Conservation (phyloP, 257 asterid species). For the Plantago elongata region DNA sequence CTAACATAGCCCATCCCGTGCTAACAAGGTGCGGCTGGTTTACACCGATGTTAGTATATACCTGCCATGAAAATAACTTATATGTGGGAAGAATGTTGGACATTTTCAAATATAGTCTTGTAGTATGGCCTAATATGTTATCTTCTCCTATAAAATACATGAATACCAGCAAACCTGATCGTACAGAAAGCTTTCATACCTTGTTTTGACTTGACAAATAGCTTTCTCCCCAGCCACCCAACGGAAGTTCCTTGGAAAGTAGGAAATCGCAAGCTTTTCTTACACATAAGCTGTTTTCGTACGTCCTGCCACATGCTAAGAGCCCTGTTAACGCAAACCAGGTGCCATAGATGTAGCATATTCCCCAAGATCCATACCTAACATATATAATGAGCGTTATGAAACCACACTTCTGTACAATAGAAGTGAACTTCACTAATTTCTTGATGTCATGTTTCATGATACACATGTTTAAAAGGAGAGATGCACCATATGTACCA, state of each 20-base stretch:
- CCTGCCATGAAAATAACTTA: slow-evolving; percentile 21
- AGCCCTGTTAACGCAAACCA: slow-evolving; percentile 49
- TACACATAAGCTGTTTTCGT: slow-evolving; percentile 19
- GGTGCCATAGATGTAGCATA: slow-evolving; percentile 54
- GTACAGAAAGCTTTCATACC: slow-evolving; percentile 22
- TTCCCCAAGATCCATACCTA: slow-evolving; percentile 56
- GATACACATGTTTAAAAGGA: neutral
- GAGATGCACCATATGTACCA: slow-evolving; percentile 26
- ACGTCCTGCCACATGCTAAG: slow-evolving; percentile 36
- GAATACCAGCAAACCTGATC: neutral
- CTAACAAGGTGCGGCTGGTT: slow-evolving; percentile 45
- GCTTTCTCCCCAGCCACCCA: slow-evolving; percentile 76
- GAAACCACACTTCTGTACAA: too few species aligned
- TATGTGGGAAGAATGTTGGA: too few species aligned
- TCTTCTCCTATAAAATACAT: neutral
- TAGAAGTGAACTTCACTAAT: too few species aligned
- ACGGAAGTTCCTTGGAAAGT: slow-evolving; percentile 36
- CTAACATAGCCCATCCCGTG: slow-evolving; percentile 75
- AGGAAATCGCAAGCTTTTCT: slow-evolving; percentile 42
- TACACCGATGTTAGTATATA: slow-evolving; percentile 43
- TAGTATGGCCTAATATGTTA: too few species aligned
- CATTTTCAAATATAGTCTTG: too few species aligned
- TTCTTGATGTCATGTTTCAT: neutral
- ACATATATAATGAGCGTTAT: too few species aligned
- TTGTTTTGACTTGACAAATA: slow-evolving; percentile 42